Conservation (phyloP, 2,329 filamentous ascomycete genomes). For the Stemphylium vesicarium region DNA sequence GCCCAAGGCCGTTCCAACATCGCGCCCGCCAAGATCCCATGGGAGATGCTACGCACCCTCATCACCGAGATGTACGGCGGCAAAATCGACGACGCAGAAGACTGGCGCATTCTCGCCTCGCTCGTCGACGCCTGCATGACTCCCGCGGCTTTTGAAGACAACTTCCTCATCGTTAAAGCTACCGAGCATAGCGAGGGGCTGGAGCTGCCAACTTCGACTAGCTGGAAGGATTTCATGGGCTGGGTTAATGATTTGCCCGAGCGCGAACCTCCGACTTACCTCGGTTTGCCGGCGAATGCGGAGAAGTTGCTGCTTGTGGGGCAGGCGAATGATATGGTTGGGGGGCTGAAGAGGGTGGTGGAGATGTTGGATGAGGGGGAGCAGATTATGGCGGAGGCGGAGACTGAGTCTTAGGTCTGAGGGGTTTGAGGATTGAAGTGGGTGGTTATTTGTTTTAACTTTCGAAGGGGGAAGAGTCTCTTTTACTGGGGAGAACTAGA, state of each 20-base stretch:
- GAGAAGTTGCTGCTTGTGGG: constrained; percentile 94
- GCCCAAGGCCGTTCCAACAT: constrained; percentile 90
- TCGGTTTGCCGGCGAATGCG: constrained; percentile 91
- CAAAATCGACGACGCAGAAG: constrained; percentile 91
- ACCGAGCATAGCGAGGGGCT: constrained; percentile 65
- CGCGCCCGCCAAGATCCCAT: constrained; percentile 90
- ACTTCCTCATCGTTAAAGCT: constrained; percentile 81
- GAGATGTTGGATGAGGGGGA: constrained; percentile 93
- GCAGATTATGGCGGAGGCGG: constrained; percentile 76
- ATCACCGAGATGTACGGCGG: constrained; percentile 95
- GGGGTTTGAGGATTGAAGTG: not conserved
- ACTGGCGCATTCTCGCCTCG: constrained; percentile 74
- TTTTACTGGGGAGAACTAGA: too few relatives aligned
- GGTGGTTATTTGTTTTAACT: not conserved
- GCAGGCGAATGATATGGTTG: constrained; percentile 82
- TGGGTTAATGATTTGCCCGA: constrained; percentile 95
- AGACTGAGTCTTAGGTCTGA: constrained; percentile 8
- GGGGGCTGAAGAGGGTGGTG: constrained; percentile 82
- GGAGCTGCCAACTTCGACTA: constrained; percentile 78
- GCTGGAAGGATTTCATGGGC: constrained; percentile 81
- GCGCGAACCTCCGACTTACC: constrained; percentile 92
- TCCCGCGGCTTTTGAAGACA: constrained; percentile 87
- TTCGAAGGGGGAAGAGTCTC: not conserved
- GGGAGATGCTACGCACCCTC: constrained; percentile 91
- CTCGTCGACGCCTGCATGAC: constrained; percentile 83